Evolutionary conservation across 2,329 filamentous ascomycete genomes (phyloP).

Genomic region (Phialophora expanda): DNA sequence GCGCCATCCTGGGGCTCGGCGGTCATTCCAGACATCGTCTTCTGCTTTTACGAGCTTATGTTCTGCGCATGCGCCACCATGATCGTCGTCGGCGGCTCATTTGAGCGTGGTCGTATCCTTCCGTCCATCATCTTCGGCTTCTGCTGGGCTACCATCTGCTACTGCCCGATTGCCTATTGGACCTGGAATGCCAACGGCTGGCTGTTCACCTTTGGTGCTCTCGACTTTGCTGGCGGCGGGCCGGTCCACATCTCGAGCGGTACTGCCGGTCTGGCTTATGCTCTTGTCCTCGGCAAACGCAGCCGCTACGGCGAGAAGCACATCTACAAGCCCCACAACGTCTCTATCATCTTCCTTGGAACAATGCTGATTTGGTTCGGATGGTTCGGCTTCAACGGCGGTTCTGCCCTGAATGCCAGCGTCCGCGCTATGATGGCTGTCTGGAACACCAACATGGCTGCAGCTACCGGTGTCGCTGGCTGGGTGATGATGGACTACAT

Average conservation of each 20-base stretch:
- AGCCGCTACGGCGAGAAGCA: conserved; percentile 60
- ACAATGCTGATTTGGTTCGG: conserved; percentile 57
- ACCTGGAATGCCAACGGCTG: conserved; percentile 78
- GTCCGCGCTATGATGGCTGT: conserved; percentile 85
- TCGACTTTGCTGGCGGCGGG: conserved; percentile 77
- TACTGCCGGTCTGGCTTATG: conserved; percentile 73
- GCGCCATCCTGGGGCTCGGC: conserved; percentile 64
- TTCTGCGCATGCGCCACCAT: conserved; percentile 63
- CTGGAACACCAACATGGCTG: conserved; percentile 82
- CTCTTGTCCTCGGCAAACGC: conserved; percentile 73
- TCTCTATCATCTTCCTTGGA: conserved; percentile 74
- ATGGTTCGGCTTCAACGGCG: conserved; percentile 95
- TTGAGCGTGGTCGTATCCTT: conserved; percentile 67
- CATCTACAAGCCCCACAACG: conserved; percentile 68
- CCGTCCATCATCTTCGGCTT: conserved; percentile 73
- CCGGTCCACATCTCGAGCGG: conserved; percentile 77
- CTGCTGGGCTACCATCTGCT: conserved; percentile 73
- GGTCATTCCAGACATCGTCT: conserved; percentile 67
- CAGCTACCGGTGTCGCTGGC: conserved; percentile 84
- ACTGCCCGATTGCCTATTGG: conserved; percentile 73
- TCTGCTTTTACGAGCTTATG: conserved; percentile 69
- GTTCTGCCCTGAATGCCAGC: conserved; percentile 81
- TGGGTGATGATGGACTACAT: conserved; percentile 80
- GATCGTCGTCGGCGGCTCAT: conserved; percentile 69
- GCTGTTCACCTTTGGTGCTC: conserved; percentile 69